phyloP scores from a whole-genome alignment of 169 alveolate genomes.

The Plasmodium knowlesi region DNA sequence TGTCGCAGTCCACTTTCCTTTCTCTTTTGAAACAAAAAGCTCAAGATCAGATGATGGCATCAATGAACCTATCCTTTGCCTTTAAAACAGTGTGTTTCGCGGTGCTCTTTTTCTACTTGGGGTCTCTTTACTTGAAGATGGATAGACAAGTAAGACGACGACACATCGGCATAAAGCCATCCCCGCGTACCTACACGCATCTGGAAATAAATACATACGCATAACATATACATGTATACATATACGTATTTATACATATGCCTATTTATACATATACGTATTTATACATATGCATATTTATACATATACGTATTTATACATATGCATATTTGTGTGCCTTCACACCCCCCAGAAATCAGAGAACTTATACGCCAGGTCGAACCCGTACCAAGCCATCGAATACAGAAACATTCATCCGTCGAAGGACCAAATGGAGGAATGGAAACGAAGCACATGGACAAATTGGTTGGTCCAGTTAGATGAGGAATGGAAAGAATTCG shows the following conservation, averaged over 20 bases:
- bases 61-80: background rate
- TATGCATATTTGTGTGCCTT: no score
- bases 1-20: background rate
- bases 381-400: background rate
- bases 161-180: no score
- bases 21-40: background rate
- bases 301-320: no score
- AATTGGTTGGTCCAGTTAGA: constrained; percentile 6
- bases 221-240: no score
- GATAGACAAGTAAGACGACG: background rate
- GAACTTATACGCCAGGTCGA: background rate
- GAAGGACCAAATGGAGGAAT: constrained; percentile 1
- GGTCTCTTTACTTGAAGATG: background rate
- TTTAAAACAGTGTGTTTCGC: background rate
- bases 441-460: constrained; percentile 1
- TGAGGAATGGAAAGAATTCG: background rate
- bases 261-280: no score
- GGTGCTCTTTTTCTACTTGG: background rate
- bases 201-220: no score
- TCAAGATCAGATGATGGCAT: background rate
- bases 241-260: no score
- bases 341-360: background rate
- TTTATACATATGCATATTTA: no score
- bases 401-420: background rate
- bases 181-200: no score